These are phyloP conservation scores for Cytospora schulzeri DNA, from an alignment of 2,329 filamentous ascomycete species.

Conservation along the genomic window DNA sequence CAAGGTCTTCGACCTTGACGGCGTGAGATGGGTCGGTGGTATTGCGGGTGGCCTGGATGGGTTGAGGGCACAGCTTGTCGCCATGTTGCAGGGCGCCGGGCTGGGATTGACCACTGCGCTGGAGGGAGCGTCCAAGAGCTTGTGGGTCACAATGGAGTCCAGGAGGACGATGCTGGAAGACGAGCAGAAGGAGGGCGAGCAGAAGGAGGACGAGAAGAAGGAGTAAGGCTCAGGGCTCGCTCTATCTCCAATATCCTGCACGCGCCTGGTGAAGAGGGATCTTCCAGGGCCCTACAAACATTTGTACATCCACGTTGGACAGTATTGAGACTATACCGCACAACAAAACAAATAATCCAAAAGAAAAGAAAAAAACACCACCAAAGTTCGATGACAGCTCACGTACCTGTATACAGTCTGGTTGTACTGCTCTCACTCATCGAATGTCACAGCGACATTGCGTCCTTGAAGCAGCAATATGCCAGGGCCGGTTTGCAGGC, in stretches of 20 bases:
- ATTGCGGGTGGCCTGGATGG: constrained; percentile 83
- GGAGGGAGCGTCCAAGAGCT: constrained; percentile 75
- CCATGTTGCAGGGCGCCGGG: constrained; percentile 78
- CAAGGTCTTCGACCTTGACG: constrained; percentile 76
- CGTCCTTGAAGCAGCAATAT: too few relatives aligned
- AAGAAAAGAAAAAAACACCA: too few relatives aligned
- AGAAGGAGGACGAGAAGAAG: constrained; percentile 34
- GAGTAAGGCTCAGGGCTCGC: constrained; percentile 27
- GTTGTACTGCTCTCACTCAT: too few relatives aligned
- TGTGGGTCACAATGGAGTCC: constrained; percentile 88
- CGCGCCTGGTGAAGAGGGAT: not conserved
- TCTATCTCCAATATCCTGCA: not conserved
- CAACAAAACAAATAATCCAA: not conserved
- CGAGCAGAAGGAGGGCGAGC: constrained; percentile 48
- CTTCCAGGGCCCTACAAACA: not conserved
- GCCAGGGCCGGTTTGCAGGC: too few relatives aligned
- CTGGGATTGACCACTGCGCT: constrained; percentile 76
- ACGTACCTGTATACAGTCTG: too few relatives aligned
- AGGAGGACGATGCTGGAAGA: constrained; percentile 81
- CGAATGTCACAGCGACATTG: too few relatives aligned
- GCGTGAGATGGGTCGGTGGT: constrained; percentile 65
- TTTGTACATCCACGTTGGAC: not conserved
- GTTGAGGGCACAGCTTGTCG: constrained; percentile 78
- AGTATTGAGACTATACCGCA: not conserved
- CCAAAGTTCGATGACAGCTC: too few relatives aligned